Base-by-base conservation (phyloP, 2,329 filamentous ascomycete genomes). In the Hymenoscyphus repandus region DNA sequence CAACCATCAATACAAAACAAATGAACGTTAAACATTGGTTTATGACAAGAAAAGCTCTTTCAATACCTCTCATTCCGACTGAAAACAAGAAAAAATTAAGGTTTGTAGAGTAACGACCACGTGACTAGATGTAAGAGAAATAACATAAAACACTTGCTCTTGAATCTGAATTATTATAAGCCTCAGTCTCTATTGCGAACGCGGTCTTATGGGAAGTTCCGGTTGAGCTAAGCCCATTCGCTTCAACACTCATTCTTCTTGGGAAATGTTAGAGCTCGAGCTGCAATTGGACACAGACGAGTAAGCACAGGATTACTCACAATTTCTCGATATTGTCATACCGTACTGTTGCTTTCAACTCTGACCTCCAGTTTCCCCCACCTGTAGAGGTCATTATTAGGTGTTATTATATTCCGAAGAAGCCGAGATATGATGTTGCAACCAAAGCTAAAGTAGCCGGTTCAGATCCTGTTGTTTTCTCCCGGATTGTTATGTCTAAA, bases 171-270 rank as follows among this genome's bases (percentile, higher is more conserved):
- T 70, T 69, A 39, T 78, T 74, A 59, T 82, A 87, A 11, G 83
- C 80, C 10, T 77, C 74, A 41, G 78, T 79, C 68, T 95, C 90
- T 37, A 82, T 70, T 42, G 75, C 67, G 62, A 85, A 85, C 17
- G 88, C 88, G 36, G 52, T 53, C 42, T 61, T 66, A 55, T 79
- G 72, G 32, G 72, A 68, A 49, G 74, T 75, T 30, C 75, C 77
- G 54, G 77, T 74, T 30, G 69, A 62, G 47, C 53, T 57, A 11
- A 73, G 68, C 10, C 69, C 69, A 27, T 72, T 68, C 2, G 69
- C 66, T 51, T 64, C 58, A 45, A 65, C 62, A 37, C 46, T 50
- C 41, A 57, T 63, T 43, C 52, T 63, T 30, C 64, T 65, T 38
- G 12, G 38, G 4, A 27, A 18, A 47, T 11, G 55, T 44, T 52